Evolutionary conservation across 208 protist species (phyloP).

Genomic region (Kentomonas sorsogonicus): DNA sequence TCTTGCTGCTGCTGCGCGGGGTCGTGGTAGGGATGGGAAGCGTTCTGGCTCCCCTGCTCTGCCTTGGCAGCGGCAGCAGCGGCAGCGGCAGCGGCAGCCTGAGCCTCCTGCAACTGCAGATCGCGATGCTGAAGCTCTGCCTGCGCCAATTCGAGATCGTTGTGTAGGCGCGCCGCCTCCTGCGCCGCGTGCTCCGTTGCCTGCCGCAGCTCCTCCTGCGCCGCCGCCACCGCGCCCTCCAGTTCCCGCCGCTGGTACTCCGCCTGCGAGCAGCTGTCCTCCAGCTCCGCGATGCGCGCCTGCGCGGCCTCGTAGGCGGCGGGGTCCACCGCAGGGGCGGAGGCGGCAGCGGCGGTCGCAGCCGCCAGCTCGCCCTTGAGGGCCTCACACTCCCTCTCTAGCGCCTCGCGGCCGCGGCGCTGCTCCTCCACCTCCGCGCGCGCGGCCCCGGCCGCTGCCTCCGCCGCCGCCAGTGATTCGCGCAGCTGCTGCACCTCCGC

Average conservation of each 20-base stretch:
- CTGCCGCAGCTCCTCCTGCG: constrained; percentile 4
- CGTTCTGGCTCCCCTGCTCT: not conserved
- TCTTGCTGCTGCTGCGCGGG: too few species aligned
- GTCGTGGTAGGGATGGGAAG: too few species aligned
- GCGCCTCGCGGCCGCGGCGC: not conserved
- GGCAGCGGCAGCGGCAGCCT: not conserved
- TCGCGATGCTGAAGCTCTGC: too few species aligned
- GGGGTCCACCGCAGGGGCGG: not conserved
- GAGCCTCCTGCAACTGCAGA: too few species aligned
- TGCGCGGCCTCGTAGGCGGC: not conserved
- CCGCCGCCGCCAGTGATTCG: too few species aligned
- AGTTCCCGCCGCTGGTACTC: too few species aligned
- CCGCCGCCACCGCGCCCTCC: not conserved
- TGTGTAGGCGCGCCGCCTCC: not conserved
- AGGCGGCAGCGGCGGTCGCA: not conserved
- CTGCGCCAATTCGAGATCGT: too few species aligned
- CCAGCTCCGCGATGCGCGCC: constrained; percentile 9
- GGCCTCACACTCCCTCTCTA: too few species aligned
- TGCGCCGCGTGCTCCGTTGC: not conserved
- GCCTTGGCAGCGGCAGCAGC: not conserved
- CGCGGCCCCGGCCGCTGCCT: too few species aligned
- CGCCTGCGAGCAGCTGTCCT: not conserved
- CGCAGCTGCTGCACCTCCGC: not conserved
- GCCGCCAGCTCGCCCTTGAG: constrained; percentile 7
- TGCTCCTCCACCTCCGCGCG: constrained; percentile 10